Evolutionary conservation across 2,329 filamentous ascomycete genomes (phyloP), one percentile per base, ranked within the genome.

Genomic region (Aspergillus transmontanensis): DNA sequence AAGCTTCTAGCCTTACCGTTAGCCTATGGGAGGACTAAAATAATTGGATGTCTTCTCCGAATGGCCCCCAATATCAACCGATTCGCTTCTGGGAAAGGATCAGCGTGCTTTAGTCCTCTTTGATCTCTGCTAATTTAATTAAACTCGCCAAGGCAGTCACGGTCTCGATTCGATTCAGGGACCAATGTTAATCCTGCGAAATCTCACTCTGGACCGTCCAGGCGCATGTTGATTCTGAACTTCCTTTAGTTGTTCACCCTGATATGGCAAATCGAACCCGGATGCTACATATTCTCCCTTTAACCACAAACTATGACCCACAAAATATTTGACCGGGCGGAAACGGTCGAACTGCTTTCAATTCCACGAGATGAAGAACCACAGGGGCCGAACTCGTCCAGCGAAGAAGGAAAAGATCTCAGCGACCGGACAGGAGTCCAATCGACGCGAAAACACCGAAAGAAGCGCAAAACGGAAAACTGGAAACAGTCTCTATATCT

Each of bases 401-500:
- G 43, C n/a, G 43, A 46, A 46, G 43, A 23, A 1, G 43, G 9
- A 2, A 46, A 23, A 23, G 43, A 46, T 5, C 16, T 41, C 16
- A 12, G 43, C 43, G 43, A 14, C 43, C 43, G n/a, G 14, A 14
- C n/a, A 11, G 11, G 7, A 23, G n/a, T 21, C 23, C 9, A 46
- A 46, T 23, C 43, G 9, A 23, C 43, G 11, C 43, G 21, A 46
- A 46, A 23, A 3, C n/a, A 23, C 21, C 4, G 5, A 10, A 21
- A 23, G n/a, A 46, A 46, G 23, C 19, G 11, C n/a, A 46, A 23
- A 21, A 23, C 43, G 12, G 57, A 50, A 34, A 36, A 48, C 32
- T 59, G 57, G 57, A 59, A 46, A 41, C 12, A 32, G 4, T 39
- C 57, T 3, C 16, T 59, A 23, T 53, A 26, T 26, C 30, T 59